A percentile compares a stretch with the other conserved stretches of the same genome.
phyloP scores from a whole-genome alignment of 208 protist species.

The Crithidia sp. region DNA sequence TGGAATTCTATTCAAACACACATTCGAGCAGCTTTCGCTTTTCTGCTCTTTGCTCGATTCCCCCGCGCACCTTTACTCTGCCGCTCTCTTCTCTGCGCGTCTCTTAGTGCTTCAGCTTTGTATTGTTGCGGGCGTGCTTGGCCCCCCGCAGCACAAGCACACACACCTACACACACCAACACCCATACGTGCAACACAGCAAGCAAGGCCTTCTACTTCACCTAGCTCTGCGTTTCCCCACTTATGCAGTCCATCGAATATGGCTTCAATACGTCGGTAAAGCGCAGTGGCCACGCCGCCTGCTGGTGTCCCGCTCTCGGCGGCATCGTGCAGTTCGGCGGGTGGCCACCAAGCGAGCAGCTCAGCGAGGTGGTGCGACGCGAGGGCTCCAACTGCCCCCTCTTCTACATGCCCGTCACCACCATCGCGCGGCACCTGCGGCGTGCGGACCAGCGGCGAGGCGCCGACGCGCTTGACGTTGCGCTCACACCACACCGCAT shows the following conservation, averaged over 20 bases:
- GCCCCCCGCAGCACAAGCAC: too few relatives aligned
- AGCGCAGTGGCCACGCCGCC: constrained; percentile 46
- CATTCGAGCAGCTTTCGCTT: too few relatives aligned
- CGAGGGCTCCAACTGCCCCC: constrained; percentile 41
- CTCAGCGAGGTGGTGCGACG: constrained; percentile 38
- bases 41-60: too few relatives aligned
- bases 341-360: constrained; percentile 49
- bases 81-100: too few relatives aligned
- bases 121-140: too few relatives aligned
- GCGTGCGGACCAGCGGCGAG: constrained; percentile 37
- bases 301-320: constrained; percentile 48
- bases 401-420: constrained; percentile 39
- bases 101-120: too few relatives aligned
- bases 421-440: constrained; percentile 36
- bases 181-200: too few relatives aligned
- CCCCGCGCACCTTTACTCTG: too few relatives aligned
- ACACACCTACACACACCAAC: too few relatives aligned
- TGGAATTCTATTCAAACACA: too few relatives aligned
- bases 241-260: constrained; percentile 44
- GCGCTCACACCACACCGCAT: constrained; percentile 20
- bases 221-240: too few relatives aligned
- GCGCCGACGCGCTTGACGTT: constrained; percentile 1
- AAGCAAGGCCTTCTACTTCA: too few relatives aligned
- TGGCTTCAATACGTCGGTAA: constrained; percentile 44
- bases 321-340: constrained; percentile 62